Evolutionary conservation across 139 green algal genomes (phyloP).

Genomic region (Auxenochlorella pyrenoidosa): DNA sequence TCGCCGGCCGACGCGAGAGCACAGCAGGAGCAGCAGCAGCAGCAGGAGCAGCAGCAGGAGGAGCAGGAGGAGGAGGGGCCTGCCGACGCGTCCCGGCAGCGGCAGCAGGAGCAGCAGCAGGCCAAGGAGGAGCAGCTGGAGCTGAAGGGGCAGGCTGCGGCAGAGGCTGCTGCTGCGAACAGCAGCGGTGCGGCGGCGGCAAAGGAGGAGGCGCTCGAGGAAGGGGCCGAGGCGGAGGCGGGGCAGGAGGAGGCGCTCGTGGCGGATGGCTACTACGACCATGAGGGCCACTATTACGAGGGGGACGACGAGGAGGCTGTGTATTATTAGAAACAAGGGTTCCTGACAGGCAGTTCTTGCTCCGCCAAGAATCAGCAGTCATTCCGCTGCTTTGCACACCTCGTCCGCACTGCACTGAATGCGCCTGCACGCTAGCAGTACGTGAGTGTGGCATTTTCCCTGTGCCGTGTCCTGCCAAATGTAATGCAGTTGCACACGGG

Average conservation of each 20-base stretch:
- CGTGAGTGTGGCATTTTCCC: not conserved
- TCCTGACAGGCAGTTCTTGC: too few relatives aligned
- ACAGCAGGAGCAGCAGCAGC: not conserved
- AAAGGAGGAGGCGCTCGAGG: not conserved
- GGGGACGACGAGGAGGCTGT: not conserved
- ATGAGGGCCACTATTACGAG: not conserved
- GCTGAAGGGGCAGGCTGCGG: conserved; percentile 6
- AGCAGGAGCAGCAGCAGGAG: not conserved
- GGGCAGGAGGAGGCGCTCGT: not conserved
- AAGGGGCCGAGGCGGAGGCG: not conserved
- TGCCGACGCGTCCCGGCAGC: not conserved
- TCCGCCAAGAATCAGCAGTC: not conserved
- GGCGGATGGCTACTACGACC: not conserved
- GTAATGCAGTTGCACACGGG: too few relatives aligned
- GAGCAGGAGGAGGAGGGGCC: not conserved
- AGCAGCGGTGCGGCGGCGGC: not conserved
- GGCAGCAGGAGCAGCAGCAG: not conserved
- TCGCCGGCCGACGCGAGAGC: too few relatives aligned
- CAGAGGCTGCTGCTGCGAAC: not conserved
- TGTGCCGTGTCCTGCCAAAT: not conserved
- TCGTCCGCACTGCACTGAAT: not conserved
- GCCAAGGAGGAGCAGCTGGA: not conserved
- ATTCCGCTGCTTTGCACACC: not conserved
- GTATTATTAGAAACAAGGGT: not conserved
- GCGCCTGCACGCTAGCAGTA: not conserved